These are phyloP conservation scores for Backusella luteola DNA, from an alignment of 192 early-diverging fungal species.

Conservation along the genomic window DNA sequence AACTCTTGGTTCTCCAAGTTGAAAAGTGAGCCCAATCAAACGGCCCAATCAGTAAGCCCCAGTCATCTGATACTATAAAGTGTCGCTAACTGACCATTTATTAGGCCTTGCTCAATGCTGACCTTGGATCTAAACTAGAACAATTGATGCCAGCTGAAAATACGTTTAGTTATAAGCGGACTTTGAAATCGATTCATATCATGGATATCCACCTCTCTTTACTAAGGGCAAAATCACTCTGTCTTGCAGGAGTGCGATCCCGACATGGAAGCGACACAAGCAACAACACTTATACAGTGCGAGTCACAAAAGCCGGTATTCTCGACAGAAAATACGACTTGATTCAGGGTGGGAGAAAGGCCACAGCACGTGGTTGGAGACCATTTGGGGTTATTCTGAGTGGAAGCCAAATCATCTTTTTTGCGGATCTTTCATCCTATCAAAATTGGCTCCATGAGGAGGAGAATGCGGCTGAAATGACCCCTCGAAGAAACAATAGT, in stretches of 20 bases:
- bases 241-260: conserved; percentile 36
- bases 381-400: conserved; percentile 73
- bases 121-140: conserved; percentile 29
- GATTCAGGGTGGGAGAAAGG: conserved; percentile 62
- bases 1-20: conserved; percentile 34
- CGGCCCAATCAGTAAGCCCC: background rate
- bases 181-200: conserved; percentile 15
- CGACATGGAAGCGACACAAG: background rate
- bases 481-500: conserved; percentile 11
- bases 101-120: conserved; percentile 5
- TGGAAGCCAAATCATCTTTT: conserved; percentile 75
- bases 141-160: conserved; percentile 35
- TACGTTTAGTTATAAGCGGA: conserved; percentile 32
- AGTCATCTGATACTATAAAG: no score
- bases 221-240: conserved; percentile 25
- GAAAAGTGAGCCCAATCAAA: conserved; percentile 10
- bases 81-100: no score
- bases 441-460: conserved; percentile 38
- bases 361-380: conserved; percentile 68
- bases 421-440: conserved; percentile 56
- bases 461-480: background rate
- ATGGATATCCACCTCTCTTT: conserved; percentile 32
- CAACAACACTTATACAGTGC: conserved; percentile 17
- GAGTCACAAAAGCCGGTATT: conserved; percentile 65
- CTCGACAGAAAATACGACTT: conserved; percentile 74